phyloP scores from a whole-genome alignment of 768 basidiomycete genomes.

The Lyophyllum semitale region DNA sequence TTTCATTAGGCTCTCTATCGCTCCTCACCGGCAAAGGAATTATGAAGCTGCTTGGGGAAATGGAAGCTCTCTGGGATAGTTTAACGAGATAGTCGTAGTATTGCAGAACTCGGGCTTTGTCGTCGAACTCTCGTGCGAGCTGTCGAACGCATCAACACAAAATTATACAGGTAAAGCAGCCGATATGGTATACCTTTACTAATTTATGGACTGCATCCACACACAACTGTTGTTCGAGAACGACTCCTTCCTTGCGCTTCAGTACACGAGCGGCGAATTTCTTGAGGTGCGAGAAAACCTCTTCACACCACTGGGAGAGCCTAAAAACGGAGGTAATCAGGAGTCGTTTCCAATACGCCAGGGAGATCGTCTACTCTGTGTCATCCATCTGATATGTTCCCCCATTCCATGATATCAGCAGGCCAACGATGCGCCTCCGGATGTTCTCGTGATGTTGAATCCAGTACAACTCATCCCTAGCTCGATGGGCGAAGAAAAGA shows the following conservation, averaged over 20 bases:
- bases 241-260: not conserved
- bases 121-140: slow-evolving; percentile 8
- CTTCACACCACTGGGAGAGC: slow-evolving; percentile 10
- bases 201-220: slow-evolving; percentile 14
- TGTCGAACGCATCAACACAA: not conserved
- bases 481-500: not conserved
- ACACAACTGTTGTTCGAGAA: not conserved
- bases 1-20: not conserved
- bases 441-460: slow-evolving; percentile 4
- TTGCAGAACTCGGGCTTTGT: slow-evolving; percentile 1
- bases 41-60: slow-evolving; percentile 4
- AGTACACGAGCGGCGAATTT: not conserved
- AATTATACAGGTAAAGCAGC: not conserved
- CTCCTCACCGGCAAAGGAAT: slow-evolving; percentile 1
- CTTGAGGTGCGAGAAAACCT: slow-evolving; percentile 7
- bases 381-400: not conserved
- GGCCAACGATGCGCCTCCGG: not conserved
- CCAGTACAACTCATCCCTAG: slow-evolving; percentile 1
- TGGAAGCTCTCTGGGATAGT: slow-evolving; percentile 5
- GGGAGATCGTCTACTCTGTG: not conserved
- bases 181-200: slow-evolving; percentile 6
- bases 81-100: slow-evolving; percentile 14
- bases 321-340: not conserved
- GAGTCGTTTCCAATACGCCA: not conserved
- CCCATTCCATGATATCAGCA: not conserved